Percentiles rank a stretch among this genome's conserved stretches.
These are phyloP conservation scores for Saturnispora saitoi DNA, from an alignment of 805 yeast species.

Conservation along the genomic window DNA sequence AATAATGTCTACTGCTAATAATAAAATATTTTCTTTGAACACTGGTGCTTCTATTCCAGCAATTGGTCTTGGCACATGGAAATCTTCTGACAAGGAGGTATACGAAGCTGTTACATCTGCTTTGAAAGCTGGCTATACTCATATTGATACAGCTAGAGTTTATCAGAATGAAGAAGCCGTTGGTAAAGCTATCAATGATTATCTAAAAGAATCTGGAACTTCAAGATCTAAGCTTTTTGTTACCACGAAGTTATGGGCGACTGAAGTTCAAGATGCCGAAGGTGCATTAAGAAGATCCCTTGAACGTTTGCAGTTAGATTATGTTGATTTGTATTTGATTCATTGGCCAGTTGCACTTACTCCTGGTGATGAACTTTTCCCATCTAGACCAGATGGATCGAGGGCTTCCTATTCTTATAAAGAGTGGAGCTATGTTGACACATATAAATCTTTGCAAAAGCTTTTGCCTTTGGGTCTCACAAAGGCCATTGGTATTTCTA, in stretches of 20 bases:
- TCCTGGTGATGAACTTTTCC: conserved; percentile 31
- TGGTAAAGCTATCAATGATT: conserved; percentile 47
- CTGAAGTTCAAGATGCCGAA: conserved; percentile 31
- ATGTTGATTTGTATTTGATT: conserved; percentile 56
- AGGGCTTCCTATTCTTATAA: conserved; percentile 26
- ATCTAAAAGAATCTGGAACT: conserved; percentile 43
- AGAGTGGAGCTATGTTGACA: conserved; percentile 38
- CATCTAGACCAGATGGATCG: conserved; percentile 28
- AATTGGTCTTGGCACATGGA: conserved; percentile 18
- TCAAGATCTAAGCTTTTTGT: conserved; percentile 49
- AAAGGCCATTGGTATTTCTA: conserved; percentile 72
- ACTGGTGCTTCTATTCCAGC: conserved; percentile 15
- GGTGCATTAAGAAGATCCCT: conserved; percentile 45
- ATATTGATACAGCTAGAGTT: conserved; percentile 68
- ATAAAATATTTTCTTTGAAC: conserved; percentile 4
- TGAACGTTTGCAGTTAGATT: conserved; percentile 43
- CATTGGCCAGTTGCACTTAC: conserved; percentile 55
- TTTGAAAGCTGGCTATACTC: conserved; percentile 58
- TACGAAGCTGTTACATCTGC: conserved; percentile 53
- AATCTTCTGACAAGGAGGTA: conserved; percentile 34
- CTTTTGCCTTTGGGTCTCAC: conserved; percentile 45
- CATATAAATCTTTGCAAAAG: conserved; percentile 61
- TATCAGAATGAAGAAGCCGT: conserved; percentile 55
- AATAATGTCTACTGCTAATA: neutral
- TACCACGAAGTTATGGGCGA: conserved; percentile 56